Conservation (phyloP, 805 yeast species). For the Tetrapisispora fleetii region DNA sequence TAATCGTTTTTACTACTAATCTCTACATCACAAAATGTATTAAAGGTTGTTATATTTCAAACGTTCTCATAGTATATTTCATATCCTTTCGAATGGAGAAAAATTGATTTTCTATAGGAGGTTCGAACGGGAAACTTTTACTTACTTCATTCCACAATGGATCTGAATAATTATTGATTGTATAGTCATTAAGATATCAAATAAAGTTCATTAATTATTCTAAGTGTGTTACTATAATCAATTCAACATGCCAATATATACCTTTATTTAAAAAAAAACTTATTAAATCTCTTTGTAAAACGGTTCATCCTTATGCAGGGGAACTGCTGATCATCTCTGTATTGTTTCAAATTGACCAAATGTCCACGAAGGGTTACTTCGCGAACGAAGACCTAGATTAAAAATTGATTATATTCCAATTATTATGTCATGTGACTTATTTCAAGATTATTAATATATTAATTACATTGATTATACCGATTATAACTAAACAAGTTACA, state of each 20-base stretch:
- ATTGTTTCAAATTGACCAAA: conserved; percentile 99
- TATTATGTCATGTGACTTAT: neutral
- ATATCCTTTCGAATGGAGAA: neutral
- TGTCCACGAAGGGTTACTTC: conserved; percentile 49
- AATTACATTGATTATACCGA: no score
- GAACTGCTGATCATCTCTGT: conserved; percentile 99
- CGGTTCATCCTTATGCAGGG: conserved; percentile 99
- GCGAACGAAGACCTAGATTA: conserved; percentile 5
- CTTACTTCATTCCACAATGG: neutral
- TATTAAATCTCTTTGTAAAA: conserved; percentile 99
- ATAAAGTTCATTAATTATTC: no score
- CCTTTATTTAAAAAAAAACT: conserved; percentile 49
- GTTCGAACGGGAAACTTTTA: neutral
- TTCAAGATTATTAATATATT: neutral
- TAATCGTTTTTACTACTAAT: no score
- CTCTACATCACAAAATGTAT: no score
- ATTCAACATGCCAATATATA: no score
- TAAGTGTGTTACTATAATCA: no score
- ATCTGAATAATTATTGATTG: no score
- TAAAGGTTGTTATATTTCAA: no score
- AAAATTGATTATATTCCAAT: neutral
- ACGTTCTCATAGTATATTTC: no score
- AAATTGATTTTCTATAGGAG: neutral
- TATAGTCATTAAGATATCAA: no score
- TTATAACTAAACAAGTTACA: no score